Evolutionary conservation across 768 basidiomycete genomes (phyloP).

Genomic region (Thelephora ganbajun): DNA sequence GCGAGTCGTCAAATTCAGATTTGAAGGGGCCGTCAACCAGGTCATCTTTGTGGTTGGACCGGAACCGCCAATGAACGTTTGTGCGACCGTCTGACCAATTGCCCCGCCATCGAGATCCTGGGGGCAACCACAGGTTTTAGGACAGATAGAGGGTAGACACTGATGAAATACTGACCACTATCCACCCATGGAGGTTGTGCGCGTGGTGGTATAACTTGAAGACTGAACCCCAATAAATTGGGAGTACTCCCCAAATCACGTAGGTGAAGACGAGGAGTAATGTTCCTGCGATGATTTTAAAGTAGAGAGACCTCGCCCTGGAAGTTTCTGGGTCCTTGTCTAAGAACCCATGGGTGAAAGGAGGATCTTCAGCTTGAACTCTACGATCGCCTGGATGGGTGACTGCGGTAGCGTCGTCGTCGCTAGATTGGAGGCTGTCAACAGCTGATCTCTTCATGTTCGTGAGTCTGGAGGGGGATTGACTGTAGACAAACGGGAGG

Average conservation of each 20-base stretch:
- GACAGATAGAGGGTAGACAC: not conserved
- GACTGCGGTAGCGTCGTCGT: no score
- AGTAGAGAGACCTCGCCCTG: conserved; percentile 23
- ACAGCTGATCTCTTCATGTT: no score
- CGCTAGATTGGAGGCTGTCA: no score
- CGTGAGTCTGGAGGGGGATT: no score
- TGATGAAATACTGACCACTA: conserved; percentile 31
- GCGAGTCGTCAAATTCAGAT: conserved; percentile 30
- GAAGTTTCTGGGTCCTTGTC: conserved; percentile 9
- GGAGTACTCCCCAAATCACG: conserved; percentile 33
- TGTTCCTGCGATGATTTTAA: conserved; percentile 24
- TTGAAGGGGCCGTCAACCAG: conserved; percentile 30
- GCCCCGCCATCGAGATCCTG: conserved; percentile 49
- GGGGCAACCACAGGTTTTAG: not conserved
- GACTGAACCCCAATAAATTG: conserved; percentile 49
- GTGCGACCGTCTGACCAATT: conserved; percentile 32
- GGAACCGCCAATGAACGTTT: conserved; percentile 20
- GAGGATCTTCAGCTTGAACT: conserved; percentile 3
- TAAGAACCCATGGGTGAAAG: conserved; percentile 8
- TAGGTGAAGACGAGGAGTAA: conserved; percentile 22
- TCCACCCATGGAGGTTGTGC: conserved; percentile 36
- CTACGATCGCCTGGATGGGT: not conserved
- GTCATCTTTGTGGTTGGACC: conserved; percentile 21
- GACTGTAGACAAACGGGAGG: no score
- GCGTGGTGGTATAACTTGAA: conserved; percentile 26